Evolutionary conservation across 169 alveolate genomes (phyloP).

Genomic region (Eimeria mitis): DNA sequence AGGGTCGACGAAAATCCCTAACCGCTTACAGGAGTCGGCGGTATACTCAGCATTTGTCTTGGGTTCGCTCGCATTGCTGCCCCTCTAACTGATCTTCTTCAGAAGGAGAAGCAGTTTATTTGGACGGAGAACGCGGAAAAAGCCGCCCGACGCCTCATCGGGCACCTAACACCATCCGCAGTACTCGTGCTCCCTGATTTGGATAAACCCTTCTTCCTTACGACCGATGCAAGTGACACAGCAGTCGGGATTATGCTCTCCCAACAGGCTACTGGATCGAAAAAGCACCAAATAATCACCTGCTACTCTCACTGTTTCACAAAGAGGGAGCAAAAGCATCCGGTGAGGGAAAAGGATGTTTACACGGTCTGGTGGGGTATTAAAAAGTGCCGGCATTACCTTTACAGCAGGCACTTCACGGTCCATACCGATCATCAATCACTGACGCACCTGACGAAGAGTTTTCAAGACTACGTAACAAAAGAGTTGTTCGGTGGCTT

Average conservation of each 20-base stretch:
- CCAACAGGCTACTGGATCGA: background rate
- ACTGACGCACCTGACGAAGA: background rate
- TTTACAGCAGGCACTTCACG: background rate
- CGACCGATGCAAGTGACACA: constrained; percentile 3
- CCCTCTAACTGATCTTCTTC: background rate
- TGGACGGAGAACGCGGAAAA: background rate
- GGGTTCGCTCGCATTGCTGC: background rate
- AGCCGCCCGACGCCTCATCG: background rate
- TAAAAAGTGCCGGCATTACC: background rate
- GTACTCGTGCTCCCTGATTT: background rate
- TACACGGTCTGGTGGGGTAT: background rate
- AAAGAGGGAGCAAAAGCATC: background rate
- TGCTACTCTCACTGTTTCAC: background rate
- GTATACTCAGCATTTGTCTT: background rate
- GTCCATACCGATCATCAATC: background rate
- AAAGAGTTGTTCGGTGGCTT: background rate
- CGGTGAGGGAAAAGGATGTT: background rate
- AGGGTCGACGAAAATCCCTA: background rate
- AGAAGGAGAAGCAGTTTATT: no score
- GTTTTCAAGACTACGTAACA: background rate
- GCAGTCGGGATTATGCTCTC: background rate
- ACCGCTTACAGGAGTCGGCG: background rate
- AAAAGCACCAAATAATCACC: background rate
- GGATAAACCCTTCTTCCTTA: background rate
- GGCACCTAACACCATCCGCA: background rate